Evolutionary conservation across 305 asterid species (phyloP).

Genomic region (Lippia alba): DNA sequence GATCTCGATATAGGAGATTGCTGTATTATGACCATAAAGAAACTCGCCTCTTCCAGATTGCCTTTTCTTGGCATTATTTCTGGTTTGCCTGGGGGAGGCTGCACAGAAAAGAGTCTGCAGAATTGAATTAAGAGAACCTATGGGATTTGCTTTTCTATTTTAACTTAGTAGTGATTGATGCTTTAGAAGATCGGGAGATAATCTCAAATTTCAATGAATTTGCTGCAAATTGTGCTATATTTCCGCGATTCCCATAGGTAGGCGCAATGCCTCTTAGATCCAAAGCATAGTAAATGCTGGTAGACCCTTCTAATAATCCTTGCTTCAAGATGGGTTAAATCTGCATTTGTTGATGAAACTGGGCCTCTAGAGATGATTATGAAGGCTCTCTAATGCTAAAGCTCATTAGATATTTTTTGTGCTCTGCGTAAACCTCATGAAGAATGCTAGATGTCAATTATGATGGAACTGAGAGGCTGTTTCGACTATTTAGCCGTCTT

Average conservation of each 20-base stretch:
- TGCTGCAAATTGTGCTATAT: constrained; percentile 13
- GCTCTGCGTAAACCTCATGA: constrained; percentile 8
- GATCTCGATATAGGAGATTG: constrained; percentile 37
- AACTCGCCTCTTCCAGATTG: constrained; percentile 17
- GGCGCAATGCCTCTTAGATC: constrained; percentile 28
- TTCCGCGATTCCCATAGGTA: constrained; percentile 7
- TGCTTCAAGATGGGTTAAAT: constrained; percentile 30
- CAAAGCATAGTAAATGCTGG: constrained; percentile 21
- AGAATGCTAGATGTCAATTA: constrained; percentile 22
- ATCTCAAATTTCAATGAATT: constrained; percentile 19
- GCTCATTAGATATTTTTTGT: constrained; percentile 27
- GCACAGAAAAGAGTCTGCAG: constrained; percentile 27
- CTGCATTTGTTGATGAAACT: constrained; percentile 16
- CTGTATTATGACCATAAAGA: constrained; percentile 20
- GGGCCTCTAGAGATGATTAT: constrained; percentile 32
- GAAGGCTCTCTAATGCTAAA: constrained; percentile 32
- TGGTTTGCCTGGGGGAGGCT: constrained; percentile 27
- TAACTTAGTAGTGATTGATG: constrained; percentile 23
- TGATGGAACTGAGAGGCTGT: constrained; percentile 30
- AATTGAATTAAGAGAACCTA: not conserved
- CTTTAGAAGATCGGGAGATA: constrained; percentile 27
- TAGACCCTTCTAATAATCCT: constrained; percentile 18
- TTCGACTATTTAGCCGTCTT: constrained; percentile 26
- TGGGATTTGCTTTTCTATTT: constrained; percentile 5
- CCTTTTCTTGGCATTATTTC: constrained; percentile 20